These are phyloP conservation scores for Plasmodium sp. DNA, from an alignment of 169 alveolate genomes.

Conservation along the genomic window DNA sequence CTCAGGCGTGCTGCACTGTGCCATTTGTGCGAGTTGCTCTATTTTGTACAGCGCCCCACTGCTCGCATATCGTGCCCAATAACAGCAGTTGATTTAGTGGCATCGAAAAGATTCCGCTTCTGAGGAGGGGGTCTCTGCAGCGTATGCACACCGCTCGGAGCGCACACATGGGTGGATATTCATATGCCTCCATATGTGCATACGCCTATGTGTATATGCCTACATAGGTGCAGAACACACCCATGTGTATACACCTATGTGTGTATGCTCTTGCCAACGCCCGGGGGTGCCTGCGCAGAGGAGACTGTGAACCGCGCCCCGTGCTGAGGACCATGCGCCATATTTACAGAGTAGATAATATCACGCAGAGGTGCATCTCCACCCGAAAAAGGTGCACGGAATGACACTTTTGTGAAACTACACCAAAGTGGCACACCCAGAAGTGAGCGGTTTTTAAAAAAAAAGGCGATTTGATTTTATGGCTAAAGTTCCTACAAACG, in stretches of 20 bases:
- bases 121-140: neutral
- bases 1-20: neutral
- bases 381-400: neutral
- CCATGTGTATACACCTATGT: neutral
- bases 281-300: neutral
- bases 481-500: neutral
- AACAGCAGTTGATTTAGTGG: neutral
- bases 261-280: neutral
- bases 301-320: neutral
- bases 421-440: neutral
- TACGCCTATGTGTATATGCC: neutral
- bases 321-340: neutral
- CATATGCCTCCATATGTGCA: neutral
- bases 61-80: neutral
- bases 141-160: neutral
- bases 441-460: neutral
- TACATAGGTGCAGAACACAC: neutral
- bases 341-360: neutral
- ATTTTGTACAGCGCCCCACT: neutral
- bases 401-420: constrained; percentile 10
- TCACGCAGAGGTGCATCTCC: neutral
- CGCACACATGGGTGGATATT: neutral
- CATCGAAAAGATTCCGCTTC: neutral
- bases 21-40: neutral
- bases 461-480: neutral